Conservation (phyloP, 2,329 filamentous ascomycete genomes). For the Diaporthe ilicicola region DNA sequence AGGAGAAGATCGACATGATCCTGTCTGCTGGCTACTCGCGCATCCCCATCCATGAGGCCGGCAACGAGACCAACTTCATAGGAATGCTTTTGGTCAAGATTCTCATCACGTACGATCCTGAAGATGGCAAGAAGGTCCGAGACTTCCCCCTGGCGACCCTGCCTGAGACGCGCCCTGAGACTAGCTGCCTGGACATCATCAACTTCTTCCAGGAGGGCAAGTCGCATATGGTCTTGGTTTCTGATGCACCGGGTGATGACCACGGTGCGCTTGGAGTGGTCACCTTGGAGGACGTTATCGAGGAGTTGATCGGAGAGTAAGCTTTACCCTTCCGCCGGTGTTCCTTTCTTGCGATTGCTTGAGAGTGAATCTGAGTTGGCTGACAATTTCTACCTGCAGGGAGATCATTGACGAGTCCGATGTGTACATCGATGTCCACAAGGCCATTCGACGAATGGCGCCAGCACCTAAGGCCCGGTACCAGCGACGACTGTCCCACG, state of each 20-base stretch:
- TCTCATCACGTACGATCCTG: constrained; percentile 96
- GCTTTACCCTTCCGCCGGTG: constrained; percentile 46
- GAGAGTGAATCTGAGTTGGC: neutral
- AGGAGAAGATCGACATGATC: constrained; percentile 93
- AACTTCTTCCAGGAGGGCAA: constrained; percentile 99
- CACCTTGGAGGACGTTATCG: constrained; percentile 96
- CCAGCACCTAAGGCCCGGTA: constrained; percentile 82
- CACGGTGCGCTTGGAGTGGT: constrained; percentile 92
- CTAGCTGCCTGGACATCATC: constrained; percentile 96
- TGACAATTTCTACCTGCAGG: constrained; percentile 55
- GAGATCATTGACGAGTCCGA: constrained; percentile 99
- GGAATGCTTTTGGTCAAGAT: constrained; percentile 99
- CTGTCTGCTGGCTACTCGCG: constrained; percentile 93
- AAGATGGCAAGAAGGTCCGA: constrained; percentile 85
- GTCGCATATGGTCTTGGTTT: constrained; percentile 97
- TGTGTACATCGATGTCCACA: constrained; percentile 97
- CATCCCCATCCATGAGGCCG: constrained; percentile 91
- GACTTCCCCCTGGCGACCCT: constrained; percentile 94
- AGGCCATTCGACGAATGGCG: constrained; percentile 89
- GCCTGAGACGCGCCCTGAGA: constrained; percentile 93
- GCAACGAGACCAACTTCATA: constrained; percentile 87
- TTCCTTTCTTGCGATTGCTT: neutral
- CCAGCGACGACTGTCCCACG: constrained; percentile 46
- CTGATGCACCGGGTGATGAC: constrained; percentile 87
- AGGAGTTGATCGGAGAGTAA: constrained; percentile 97